phyloP scores from a whole-genome alignment of 2,329 filamentous ascomycete genomes.

The Rachicladosporium sp. region DNA sequence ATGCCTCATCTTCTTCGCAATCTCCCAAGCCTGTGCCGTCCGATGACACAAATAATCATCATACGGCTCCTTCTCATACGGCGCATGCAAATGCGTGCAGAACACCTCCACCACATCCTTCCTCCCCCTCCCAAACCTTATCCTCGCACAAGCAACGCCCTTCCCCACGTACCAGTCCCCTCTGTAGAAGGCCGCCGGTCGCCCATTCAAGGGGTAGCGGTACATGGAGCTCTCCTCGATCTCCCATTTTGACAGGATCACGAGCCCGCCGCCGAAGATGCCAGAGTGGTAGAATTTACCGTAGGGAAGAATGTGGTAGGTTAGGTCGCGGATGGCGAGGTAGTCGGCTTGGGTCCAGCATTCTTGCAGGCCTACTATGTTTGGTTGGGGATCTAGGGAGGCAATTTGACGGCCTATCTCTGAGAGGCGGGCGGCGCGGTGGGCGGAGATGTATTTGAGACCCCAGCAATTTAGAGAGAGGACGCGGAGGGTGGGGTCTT shows the following conservation, averaged over 20 bases:
- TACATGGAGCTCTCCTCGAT: constrained; percentile 82
- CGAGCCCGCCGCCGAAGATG: constrained; percentile 78
- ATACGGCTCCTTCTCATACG: constrained; percentile 66
- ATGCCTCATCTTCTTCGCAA: constrained; percentile 74
- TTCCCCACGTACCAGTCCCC: constrained; percentile 97
- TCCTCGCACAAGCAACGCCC: constrained; percentile 72
- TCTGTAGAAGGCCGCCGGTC: constrained; percentile 84
- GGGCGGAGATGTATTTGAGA: constrained; percentile 70
- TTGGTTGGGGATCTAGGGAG: constrained; percentile 51
- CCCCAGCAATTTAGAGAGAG: constrained; percentile 96
- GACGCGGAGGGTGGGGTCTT: constrained; percentile 49
- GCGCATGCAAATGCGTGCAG: constrained; percentile 75
- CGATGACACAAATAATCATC: constrained; percentile 87
- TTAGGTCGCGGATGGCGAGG: constrained; percentile 60
- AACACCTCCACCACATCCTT: constrained; percentile 76
- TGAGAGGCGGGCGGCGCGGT: constrained; percentile 62
- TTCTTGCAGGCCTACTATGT: constrained; percentile 93
- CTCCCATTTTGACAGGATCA: constrained; percentile 82
- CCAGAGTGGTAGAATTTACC: constrained; percentile 89
- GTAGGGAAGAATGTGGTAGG: constrained; percentile 64
- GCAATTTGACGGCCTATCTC: constrained; percentile 79
- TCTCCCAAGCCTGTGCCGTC: constrained; percentile 87
- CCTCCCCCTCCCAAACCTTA: constrained; percentile 52
- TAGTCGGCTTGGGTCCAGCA: constrained; percentile 87
- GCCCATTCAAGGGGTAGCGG: constrained; percentile 79